phyloP scores from a whole-genome alignment of 257 asterid genomes.

The Solanum paucissectum region DNA sequence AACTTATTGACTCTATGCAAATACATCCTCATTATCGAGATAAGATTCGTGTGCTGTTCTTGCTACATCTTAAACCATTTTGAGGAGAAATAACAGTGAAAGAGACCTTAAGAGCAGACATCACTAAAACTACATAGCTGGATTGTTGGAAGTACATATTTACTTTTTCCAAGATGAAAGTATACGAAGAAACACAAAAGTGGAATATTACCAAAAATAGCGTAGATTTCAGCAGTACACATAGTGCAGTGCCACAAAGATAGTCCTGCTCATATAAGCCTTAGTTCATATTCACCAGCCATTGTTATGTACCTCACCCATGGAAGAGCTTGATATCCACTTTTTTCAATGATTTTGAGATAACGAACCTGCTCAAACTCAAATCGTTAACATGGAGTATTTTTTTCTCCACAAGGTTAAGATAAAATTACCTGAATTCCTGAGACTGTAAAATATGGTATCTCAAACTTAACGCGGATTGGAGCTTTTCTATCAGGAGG shows the following conservation, averaged over 20 bases:
- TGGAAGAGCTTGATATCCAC: constrained; percentile 87
- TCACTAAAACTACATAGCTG: background rate
- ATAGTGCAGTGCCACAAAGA: background rate
- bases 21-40: background rate
- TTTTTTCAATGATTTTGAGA: constrained; percentile 77
- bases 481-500: constrained; percentile 95
- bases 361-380: constrained; percentile 50
- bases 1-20: background rate
- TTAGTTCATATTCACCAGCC: constrained; percentile 90
- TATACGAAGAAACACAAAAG: background rate
- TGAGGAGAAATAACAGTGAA: background rate
- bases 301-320: constrained; percentile 88
- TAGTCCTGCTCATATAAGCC: constrained; percentile 28
- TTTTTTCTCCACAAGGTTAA: background rate
- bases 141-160: background rate
- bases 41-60: background rate
- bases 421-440: constrained; percentile 74
- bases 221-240: background rate
- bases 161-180: background rate
- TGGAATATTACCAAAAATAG: background rate
- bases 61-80: background rate
- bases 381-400: background rate
- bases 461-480: constrained; percentile 89
- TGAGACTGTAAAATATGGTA: constrained; percentile 98
- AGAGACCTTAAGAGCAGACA: background rate